A percentile compares a stretch with the other conserved stretches of the same genome.
phyloP scores from a whole-genome alignment of 148 eudicot species.

The Agrostemma githago region DNA sequence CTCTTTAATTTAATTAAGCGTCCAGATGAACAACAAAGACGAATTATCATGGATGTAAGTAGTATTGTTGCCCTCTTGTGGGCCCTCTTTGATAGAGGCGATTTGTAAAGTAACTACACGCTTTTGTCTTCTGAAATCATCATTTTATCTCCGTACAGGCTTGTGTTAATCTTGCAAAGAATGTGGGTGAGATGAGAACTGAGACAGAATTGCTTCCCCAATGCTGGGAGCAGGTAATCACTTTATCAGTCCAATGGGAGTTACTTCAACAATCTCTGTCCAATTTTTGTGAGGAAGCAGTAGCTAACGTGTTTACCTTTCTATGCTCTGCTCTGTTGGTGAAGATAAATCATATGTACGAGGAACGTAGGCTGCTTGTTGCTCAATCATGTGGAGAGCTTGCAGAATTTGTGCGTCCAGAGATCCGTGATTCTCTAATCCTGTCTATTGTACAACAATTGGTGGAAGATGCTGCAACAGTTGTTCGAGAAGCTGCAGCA shows the following conservation, averaged over 20 bases:
- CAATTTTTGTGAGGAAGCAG: conserved; percentile 5
- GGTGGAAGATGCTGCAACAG: conserved; percentile 92
- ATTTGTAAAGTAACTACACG: neutral
- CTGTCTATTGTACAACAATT: conserved; percentile 95
- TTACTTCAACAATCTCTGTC: conserved; percentile 3
- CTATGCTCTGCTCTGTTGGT: conserved; percentile 15
- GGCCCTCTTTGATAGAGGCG: neutral
- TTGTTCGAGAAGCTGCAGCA: conserved; percentile 99
- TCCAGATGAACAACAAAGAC: conserved; percentile 97
- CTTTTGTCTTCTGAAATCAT: neutral
- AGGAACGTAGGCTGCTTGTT: conserved; percentile 97
- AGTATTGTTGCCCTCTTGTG: conserved; percentile 16
- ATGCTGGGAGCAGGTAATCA: conserved; percentile 96
- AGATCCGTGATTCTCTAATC: conserved; percentile 97
- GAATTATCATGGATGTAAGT: conserved; percentile 93
- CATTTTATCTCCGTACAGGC: conserved; percentile 46
- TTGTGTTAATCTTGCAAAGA: conserved; percentile 90
- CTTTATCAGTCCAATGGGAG: neutral
- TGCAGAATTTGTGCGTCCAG: conserved; percentile 91
- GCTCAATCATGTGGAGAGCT: conserved; percentile 99
- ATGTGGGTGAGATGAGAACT: conserved; percentile 94
- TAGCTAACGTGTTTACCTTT: conserved; percentile 3
- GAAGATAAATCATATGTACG: conserved; percentile 96
- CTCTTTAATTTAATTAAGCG: conserved; percentile 94
- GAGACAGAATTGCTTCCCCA: conserved; percentile 99